These are phyloP conservation scores for Fusarium sp. DNA, from an alignment of 2,329 filamentous ascomycete species.

Conservation along the genomic window DNA sequence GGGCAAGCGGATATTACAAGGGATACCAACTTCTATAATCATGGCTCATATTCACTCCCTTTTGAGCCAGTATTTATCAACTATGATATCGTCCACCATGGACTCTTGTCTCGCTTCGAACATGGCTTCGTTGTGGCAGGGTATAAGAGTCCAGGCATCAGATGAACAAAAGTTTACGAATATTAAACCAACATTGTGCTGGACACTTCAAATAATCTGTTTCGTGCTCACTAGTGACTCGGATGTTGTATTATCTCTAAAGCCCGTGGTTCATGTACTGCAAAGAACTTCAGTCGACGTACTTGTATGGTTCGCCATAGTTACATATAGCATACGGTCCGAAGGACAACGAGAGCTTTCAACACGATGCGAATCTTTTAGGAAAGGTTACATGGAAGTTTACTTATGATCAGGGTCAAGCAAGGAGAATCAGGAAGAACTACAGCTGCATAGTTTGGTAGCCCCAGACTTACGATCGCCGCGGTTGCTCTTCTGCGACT, in stretches of 20 bases:
- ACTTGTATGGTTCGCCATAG: not conserved
- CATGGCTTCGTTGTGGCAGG: not conserved
- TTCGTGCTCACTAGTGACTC: not conserved
- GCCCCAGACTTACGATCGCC: not conserved
- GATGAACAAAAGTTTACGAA: conserved; percentile 1
- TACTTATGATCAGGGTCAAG: not conserved
- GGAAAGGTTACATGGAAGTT: no score
- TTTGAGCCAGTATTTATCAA: conserved; percentile 15
- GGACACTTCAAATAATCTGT: not conserved
- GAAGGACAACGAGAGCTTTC: not conserved
- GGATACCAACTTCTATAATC: conserved; percentile 24
- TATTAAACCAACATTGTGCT: not conserved
- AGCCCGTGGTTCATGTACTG: not conserved
- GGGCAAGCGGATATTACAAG: conserved; percentile 18
- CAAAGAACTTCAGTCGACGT: not conserved
- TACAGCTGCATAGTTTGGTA: not conserved
- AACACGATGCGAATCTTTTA: not conserved
- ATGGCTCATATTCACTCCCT: conserved; percentile 30
- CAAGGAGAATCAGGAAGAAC: not conserved
- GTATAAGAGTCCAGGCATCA: not conserved
- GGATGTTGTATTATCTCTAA: not conserved
- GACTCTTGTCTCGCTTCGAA: not conserved
- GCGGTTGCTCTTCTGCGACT: not conserved
- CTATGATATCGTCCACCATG: conserved; percentile 6
- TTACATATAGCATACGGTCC: not conserved